A percentile compares a stretch with the other conserved stretches of the same genome.
These are phyloP conservation scores for Sporisorium exsertum DNA, from an alignment of 1,284 basidiomycete species.

Conservation along the genomic window DNA sequence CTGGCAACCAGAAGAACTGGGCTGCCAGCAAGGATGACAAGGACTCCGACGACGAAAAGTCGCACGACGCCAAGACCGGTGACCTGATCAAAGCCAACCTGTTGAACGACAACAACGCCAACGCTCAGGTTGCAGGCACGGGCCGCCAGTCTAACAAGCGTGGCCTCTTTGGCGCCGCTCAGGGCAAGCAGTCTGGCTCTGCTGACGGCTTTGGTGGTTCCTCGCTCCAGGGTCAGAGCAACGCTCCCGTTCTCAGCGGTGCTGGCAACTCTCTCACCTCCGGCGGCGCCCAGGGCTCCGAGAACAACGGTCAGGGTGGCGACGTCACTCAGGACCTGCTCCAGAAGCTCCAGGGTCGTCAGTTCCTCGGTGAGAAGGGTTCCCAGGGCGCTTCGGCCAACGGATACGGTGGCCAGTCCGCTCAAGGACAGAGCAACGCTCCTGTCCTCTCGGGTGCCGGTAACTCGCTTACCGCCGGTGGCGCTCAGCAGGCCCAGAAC, in stretches of 20 bases:
- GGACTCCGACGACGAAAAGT: not conserved
- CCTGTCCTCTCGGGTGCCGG: conserved; percentile 26
- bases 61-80: conserved; percentile 10
- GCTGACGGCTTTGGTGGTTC: conserved; percentile 29
- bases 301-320: conserved; percentile 30
- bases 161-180: conserved; percentile 13
- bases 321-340: conserved; percentile 14
- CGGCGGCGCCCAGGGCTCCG: conserved; percentile 21
- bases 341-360: conserved; percentile 29
- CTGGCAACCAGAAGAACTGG: conserved; percentile 27
- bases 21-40: conserved; percentile 6
- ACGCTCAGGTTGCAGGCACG: conserved; percentile 25
- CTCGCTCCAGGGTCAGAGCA: conserved; percentile 23
- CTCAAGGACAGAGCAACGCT: conserved; percentile 22
- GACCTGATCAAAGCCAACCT: conserved; percentile 21
- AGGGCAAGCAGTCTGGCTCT: conserved; percentile 19
- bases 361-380: conserved; percentile 9
- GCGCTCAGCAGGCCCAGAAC: conserved; percentile 21
- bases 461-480: conserved; percentile 32
- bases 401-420: conserved; percentile 19
- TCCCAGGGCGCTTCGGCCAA: conserved; percentile 12
- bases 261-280: conserved; percentile 17
- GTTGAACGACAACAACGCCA: conserved; percentile 30
- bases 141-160: conserved; percentile 21
- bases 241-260: conserved; percentile 21